Base-by-base conservation (phyloP, 2,329 filamentous ascomycete genomes). In the Onygenales sp. region DNA sequence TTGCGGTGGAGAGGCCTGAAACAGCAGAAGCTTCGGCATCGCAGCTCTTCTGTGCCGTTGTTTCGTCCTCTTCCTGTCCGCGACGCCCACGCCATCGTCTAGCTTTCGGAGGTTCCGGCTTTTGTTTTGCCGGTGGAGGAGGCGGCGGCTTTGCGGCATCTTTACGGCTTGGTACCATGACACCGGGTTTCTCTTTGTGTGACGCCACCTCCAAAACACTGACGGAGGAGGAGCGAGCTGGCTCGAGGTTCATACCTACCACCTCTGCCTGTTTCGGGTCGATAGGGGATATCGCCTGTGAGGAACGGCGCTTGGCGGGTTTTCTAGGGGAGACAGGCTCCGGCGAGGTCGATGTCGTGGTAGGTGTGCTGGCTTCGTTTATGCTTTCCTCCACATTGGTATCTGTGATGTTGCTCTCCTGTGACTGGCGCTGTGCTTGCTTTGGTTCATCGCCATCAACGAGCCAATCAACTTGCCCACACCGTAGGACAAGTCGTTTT, bases 161-260 rank as follows among this genome's bases (percentile, higher is more conserved):
- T 54, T 67, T 70, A 46, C 85, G 78, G 65, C 87, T 89, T 5
- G 88, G 88, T 14, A 88, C 90, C 62, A 90, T 84, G 21, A 92
- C 82, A 1, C 87, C 88, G 0, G 88, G 88, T 67, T 87, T 90
- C 70, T 92, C 88, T 66, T 79, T 88, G 44, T 90, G 86, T 9
- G 82, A 81, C 6, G 89, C 88, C 42, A 95, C 82, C 61, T 93
- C 86, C 36, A 82, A 76, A 46, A 93, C 85, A 63, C 87, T 91
- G 58, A 88, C 74, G 62, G 78, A 83, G 65, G 88, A 94, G 47
- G 80, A 81, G n/a, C 79, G 80, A 50, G 87, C 81, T 1, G 80
- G 76, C 1, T 82, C 80, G 3, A 92, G 74, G 56, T 83, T 86
- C 68, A 91, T 89, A 8, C 86, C 87, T 2, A 90, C 69, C 32